phyloP scores from a whole-genome alignment of 2,329 filamentous ascomycete genomes.

The Botrytis paeoniae region DNA sequence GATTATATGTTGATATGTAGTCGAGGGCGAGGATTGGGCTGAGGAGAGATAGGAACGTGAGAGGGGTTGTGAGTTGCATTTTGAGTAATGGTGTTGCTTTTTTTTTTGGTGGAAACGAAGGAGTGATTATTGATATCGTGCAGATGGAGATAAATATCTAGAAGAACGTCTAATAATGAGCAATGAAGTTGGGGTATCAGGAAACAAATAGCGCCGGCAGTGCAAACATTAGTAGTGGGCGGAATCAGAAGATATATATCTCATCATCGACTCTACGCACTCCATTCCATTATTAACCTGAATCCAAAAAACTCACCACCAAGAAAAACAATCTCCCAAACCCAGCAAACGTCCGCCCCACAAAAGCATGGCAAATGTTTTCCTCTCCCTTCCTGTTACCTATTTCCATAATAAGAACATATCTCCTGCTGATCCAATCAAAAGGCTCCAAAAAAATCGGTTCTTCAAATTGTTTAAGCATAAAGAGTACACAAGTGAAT shows the following conservation, averaged over 20 bases:
- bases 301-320: background rate
- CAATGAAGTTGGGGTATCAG: background rate
- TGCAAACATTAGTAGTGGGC: background rate
- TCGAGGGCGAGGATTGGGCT: background rate
- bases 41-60: background rate
- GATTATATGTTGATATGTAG: slow-evolving; percentile 10
- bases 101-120: background rate
- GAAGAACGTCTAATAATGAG: background rate
- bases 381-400: background rate
- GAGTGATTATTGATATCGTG: background rate
- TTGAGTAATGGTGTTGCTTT: background rate
- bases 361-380: background rate
- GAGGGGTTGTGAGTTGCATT: background rate
- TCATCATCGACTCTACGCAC: background rate
- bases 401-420: background rate
- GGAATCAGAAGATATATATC: background rate
- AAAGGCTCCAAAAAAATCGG: background rate
- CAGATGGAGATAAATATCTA: background rate
- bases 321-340: background rate
- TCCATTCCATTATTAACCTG: background rate
- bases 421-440: background rate
- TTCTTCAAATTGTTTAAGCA: background rate
- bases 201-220: background rate
- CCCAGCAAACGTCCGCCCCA: background rate
- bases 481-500: background rate